Evolutionary conservation across 306 rosid genomes (phyloP).

Genomic region (Cucurbita maxima): DNA sequence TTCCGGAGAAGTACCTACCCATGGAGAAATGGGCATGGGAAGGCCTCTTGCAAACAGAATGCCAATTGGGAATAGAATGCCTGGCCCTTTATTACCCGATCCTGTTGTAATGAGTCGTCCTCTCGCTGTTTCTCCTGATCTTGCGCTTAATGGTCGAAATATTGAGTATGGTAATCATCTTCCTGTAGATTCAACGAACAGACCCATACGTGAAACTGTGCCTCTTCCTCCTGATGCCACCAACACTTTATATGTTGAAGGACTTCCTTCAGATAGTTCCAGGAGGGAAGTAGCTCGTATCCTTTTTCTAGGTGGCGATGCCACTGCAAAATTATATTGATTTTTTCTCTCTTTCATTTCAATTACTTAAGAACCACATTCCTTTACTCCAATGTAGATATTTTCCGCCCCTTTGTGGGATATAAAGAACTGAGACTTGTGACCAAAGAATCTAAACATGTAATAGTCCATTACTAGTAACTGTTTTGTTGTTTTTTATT

Average conservation of each 20-base stretch:
- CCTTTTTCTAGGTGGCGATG: constrained; percentile 25
- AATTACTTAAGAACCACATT: not conserved
- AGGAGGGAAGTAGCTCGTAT: constrained; percentile 87
- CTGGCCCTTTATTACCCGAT: constrained; percentile 37
- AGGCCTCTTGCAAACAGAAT: constrained; percentile 37
- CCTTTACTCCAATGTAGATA: constrained; percentile 32
- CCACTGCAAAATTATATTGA: constrained; percentile 2
- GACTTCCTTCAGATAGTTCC: constrained; percentile 75
- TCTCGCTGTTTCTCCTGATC: constrained; percentile 44
- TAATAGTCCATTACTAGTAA: constrained; percentile 17
- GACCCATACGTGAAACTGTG: constrained; percentile 57
- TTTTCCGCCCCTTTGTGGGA: constrained; percentile 92
- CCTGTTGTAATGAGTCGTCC: constrained; percentile 38
- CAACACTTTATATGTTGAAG: constrained; percentile 78
- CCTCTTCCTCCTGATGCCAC: constrained; percentile 87
- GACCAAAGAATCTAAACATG: constrained; percentile 72
- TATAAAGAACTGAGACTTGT: constrained; percentile 88
- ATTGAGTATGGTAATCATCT: constrained; percentile 40
- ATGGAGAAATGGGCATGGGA: constrained; percentile 39
- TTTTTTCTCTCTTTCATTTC: not conserved
- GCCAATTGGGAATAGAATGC: constrained; percentile 35
- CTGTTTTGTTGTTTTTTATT: not conserved
- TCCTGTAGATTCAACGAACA: constrained; percentile 36
- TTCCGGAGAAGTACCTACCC: constrained; percentile 55
- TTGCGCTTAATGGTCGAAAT: constrained; percentile 41